Percentiles rank a stretch among this genome's conserved stretches.
Conservation (phyloP, 2,329 filamentous ascomycete species). For the Fusarium setosum region DNA sequence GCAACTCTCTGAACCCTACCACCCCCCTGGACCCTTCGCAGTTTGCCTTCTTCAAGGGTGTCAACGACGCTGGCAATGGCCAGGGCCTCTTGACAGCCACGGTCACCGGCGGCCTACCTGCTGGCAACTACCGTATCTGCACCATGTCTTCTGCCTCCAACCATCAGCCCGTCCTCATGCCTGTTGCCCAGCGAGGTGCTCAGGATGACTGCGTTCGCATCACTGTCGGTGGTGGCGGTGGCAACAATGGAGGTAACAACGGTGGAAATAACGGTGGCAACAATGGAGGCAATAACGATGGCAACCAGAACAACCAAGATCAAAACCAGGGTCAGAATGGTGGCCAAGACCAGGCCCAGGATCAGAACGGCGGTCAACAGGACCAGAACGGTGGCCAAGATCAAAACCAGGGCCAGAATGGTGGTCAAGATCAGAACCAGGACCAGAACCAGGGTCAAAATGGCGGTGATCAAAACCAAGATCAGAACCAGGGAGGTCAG, state of each 20-base stretch:
- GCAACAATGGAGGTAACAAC: conserved; percentile 31
- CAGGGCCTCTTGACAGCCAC: conserved; percentile 63
- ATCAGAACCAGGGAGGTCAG: conserved; percentile 12
- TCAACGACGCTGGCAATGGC: conserved; percentile 70
- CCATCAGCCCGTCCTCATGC: conserved; percentile 75
- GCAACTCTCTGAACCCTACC: conserved; percentile 60
- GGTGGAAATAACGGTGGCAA: conserved; percentile 19
- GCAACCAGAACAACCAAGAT: conserved; percentile 29
- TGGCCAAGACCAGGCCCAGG: conserved; percentile 14
- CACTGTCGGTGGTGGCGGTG: conserved; percentile 56
- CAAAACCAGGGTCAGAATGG: conserved; percentile 13
- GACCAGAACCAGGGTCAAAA: background rate
- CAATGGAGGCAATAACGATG: conserved; percentile 31
- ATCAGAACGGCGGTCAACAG: conserved; percentile 2
- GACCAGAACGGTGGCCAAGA: conserved; percentile 6
- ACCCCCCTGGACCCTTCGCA: conserved; percentile 63
- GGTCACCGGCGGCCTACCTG: conserved; percentile 68
- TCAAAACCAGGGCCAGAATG: conserved; percentile 23
- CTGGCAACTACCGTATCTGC: conserved; percentile 74
- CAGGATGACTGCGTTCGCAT: conserved; percentile 75
- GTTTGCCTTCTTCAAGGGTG: conserved; percentile 75
- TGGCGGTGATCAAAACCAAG: conserved; percentile 6
- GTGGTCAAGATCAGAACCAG: conserved; percentile 9
- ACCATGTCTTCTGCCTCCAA: conserved; percentile 72
- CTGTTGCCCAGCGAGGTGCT: conserved; percentile 73